Evolutionary conservation across 306 rosid species (phyloP).

Genomic region (Argentina anserina): DNA sequence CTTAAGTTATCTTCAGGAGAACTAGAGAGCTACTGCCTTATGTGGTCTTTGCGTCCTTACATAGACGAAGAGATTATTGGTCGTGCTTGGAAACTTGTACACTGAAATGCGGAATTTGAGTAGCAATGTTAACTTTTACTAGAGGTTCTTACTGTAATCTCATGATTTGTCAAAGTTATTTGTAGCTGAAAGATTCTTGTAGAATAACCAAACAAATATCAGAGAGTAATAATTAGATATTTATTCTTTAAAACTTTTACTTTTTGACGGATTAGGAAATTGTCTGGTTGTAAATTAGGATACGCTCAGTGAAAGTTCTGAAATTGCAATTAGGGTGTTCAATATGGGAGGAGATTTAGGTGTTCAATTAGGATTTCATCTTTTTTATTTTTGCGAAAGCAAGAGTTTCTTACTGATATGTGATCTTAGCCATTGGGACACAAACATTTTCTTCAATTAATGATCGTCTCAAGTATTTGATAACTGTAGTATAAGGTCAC

Average conservation of each 20-base stretch:
- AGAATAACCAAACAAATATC: not conserved
- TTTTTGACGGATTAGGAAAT: too few relatives aligned
- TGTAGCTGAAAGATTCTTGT: not conserved
- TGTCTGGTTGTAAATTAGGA: too few relatives aligned
- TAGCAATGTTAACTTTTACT: not conserved
- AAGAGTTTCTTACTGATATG: too few relatives aligned
- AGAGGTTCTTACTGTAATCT: not conserved
- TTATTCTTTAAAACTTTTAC: not conserved
- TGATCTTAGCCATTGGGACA: too few relatives aligned
- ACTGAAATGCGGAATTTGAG: constrained; percentile 20
- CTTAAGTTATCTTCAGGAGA: constrained; percentile 53
- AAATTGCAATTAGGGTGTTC: too few relatives aligned
- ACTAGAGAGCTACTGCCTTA: constrained; percentile 59
- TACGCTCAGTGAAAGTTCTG: too few relatives aligned
- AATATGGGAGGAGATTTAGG: too few relatives aligned
- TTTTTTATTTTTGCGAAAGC: too few relatives aligned
- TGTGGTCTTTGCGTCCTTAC: constrained; percentile 76
- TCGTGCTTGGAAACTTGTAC: constrained; percentile 61
- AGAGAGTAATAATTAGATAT: not conserved
- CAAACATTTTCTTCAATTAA: too few relatives aligned
- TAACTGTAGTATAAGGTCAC: too few relatives aligned
- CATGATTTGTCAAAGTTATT: not conserved
- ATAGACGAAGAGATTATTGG: constrained; percentile 44
- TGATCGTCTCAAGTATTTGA: too few relatives aligned
- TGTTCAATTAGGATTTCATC: too few relatives aligned